Evolutionary conservation across 1,139 yeast species (phyloP), one percentile per base, ranked within the genome.

Genomic region (Pichia sp.): DNA sequence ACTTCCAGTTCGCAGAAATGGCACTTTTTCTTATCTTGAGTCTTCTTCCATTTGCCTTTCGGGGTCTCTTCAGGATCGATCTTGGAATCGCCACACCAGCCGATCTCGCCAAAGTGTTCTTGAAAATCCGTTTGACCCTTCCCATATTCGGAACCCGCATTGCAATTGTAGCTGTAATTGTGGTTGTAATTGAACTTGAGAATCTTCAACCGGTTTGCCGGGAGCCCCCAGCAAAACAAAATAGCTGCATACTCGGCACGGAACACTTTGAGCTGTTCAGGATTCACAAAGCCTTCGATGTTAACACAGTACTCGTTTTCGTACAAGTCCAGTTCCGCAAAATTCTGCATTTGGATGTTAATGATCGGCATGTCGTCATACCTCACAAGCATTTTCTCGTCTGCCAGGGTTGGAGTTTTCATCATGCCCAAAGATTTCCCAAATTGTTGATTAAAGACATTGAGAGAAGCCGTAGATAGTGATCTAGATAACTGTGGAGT

Each of bases 161-260:
- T 13, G n/a, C 58, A 5, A 29, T 34, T 40, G 23, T 16, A n/a
- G 15, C 15, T 2, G 15, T 52, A 31, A 19, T 40, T n/a, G n/a
- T 44, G 30, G 11, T 78, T 74, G 57, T 80, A 79, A 62, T 87
- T 88, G 65, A 86, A 85, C 68, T 90, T 90, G 55, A 90, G 70
- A 6, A 92, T 79, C 64, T 92, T 93, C 38, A 88, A 80, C 42
- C 96, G 72, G 61, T 85, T 82, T 19, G 87, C 78, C 0, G 90
- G 89, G 32, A 90, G 74, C 0, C 93, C 95, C 98, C 98, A 92
- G 44, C 79, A 70, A 63, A 80, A 89, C 29, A 92, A 72, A 68
- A 90, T 77, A n/a, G 85, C 81, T 0, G 97, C 93, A 68, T 92
- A 92, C 58, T 84, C 86, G 36, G 79, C 77, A 45, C 97, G 72